A percentile compares a stretch with the other conserved stretches of the same genome.
phyloP scores from a whole-genome alignment of 2,329 filamentous ascomycete species.

The Chaetomiaceae sp. region DNA sequence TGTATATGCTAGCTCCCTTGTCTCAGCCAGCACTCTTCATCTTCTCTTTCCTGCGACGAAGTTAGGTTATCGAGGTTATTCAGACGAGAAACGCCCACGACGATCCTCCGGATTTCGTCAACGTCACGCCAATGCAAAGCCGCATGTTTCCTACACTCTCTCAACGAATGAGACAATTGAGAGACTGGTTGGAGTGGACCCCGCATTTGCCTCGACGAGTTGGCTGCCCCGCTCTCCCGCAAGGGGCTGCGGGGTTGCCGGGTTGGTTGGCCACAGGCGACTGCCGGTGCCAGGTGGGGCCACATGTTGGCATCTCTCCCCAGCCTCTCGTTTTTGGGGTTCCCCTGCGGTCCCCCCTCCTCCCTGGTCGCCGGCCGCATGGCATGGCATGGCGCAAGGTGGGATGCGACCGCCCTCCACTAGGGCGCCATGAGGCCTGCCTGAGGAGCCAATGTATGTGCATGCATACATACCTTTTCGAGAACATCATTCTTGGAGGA shows the following conservation, averaged over 20 bases:
- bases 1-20: not conserved
- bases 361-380: slow-evolving; percentile 2
- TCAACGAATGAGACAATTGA: not conserved
- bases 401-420: not conserved
- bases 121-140: not conserved
- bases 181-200: not conserved
- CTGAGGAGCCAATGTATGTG: too few species aligned
- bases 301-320: slow-evolving; percentile 20
- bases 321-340: slow-evolving; percentile 35
- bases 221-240: slow-evolving; percentile 2
- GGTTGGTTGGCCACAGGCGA: slow-evolving; percentile 14
- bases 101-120: not conserved
- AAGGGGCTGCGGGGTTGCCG: slow-evolving; percentile 6
- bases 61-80: not conserved
- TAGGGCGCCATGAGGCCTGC: slow-evolving; percentile 6
- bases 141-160: not conserved
- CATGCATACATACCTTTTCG: too few species aligned
- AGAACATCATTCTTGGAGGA: not conserved
- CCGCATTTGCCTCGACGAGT: not conserved
- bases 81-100: not conserved
- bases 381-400: not conserved
- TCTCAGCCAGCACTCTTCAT: not conserved
- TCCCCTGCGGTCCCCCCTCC: not conserved
- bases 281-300: not conserved
- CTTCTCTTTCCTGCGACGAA: not conserved